Conservation (phyloP, 2,329 filamentous ascomycete genomes). For the Verticillium tricorpus region DNA sequence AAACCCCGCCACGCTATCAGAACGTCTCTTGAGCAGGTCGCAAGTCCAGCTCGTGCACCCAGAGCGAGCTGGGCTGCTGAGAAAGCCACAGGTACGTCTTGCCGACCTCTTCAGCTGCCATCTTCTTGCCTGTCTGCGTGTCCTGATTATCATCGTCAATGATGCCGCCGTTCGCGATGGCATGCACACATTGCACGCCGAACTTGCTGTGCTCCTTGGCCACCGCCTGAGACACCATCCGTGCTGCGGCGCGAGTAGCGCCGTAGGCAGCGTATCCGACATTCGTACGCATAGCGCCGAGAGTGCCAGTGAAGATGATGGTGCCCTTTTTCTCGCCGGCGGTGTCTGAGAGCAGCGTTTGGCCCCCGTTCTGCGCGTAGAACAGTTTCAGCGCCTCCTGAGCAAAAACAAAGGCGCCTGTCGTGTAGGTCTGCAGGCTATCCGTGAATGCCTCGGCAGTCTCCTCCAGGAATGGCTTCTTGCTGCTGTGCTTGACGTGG, state of each 20-base stretch:
- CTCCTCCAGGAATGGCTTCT: conserved; percentile 51
- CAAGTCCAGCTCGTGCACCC: conserved; percentile 12
- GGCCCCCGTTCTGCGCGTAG: conserved; percentile 46
- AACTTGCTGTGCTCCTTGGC: conserved; percentile 52
- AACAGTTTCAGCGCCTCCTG: conserved; percentile 47
- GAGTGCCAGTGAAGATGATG: conserved; percentile 52
- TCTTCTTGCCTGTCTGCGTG: conserved; percentile 45
- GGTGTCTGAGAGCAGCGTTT: conserved; percentile 34
- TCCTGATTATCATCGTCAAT: conserved; percentile 44
- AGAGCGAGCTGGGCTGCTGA: conserved; percentile 12
- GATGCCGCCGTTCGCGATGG: conserved; percentile 52
- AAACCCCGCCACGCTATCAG: neutral
- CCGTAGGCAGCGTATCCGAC: conserved; percentile 51
- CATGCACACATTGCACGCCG: conserved; percentile 55
- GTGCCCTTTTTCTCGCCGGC: conserved; percentile 50
- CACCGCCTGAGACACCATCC: conserved; percentile 51
- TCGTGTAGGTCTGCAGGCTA: conserved; percentile 46
- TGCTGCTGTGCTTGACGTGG: conserved; percentile 50
- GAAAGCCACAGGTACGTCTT: conserved; percentile 46
- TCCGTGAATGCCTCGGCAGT: conserved; percentile 43
- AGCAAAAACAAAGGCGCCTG: conserved; percentile 50
- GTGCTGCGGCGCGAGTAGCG: conserved; percentile 43
- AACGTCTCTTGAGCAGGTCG: conserved; percentile 11
- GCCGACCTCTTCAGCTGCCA: conserved; percentile 53
- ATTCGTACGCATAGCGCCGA: conserved; percentile 49